Evolutionary conservation across 2,329 filamentous ascomycete genomes (phyloP).

Genomic region (Chaetomiaceae sp.): DNA sequence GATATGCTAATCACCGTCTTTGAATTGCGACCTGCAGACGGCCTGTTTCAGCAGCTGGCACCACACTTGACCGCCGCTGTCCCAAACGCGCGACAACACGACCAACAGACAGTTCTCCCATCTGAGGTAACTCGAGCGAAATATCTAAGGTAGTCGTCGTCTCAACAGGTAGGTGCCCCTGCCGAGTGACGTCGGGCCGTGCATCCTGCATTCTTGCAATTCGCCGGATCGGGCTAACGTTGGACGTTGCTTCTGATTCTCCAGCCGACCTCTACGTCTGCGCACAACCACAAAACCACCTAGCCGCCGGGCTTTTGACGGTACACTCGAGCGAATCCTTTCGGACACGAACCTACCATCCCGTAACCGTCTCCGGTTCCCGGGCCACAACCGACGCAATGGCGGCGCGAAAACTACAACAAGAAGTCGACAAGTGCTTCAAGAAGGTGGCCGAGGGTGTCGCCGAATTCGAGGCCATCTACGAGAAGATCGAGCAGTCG

Average conservation of each 20-base stretch:
- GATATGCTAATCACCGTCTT: slow-evolving; percentile 1
- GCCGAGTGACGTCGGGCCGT: slow-evolving; percentile 4
- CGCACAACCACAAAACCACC: slow-evolving; percentile 8
- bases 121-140: too few species aligned
- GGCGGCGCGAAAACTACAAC: slow-evolving; percentile 92
- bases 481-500: slow-evolving; percentile 94
- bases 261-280: neutral
- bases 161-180: neutral
- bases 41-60: slow-evolving; percentile 9
- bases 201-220: neutral
- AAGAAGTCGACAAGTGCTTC: slow-evolving; percentile 99
- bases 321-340: slow-evolving; percentile 2
- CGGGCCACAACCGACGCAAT: slow-evolving; percentile 49
- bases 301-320: neutral
- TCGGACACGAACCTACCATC: slow-evolving; percentile 8
- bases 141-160: too few species aligned
- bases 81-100: slow-evolving; percentile 5
- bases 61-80: neutral
- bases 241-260: slow-evolving; percentile 1
- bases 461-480: slow-evolving; percentile 85
- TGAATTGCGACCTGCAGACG: slow-evolving; percentile 10
- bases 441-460: slow-evolving; percentile 97
- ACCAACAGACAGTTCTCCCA: slow-evolving; percentile 4
- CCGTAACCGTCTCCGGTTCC: neutral
- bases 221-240: slow-evolving; percentile 6